phyloP scores from a whole-genome alignment of 1,284 basidiomycete genomes.

The Heterobasidion annosum region DNA sequence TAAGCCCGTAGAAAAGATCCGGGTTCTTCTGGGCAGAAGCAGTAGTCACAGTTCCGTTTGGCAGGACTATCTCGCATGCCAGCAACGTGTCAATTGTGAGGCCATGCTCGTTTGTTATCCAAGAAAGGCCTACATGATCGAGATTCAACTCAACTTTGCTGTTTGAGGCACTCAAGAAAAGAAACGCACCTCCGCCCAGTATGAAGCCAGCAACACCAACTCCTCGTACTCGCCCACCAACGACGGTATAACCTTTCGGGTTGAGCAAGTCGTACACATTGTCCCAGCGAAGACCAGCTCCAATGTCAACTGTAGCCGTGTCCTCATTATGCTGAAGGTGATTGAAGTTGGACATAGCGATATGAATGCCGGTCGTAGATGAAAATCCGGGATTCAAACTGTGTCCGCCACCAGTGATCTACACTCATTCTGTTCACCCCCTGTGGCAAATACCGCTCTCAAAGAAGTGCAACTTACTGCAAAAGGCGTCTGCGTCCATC shows the following conservation, averaged over 20 bases:
- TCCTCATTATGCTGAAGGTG: conserved; percentile 30
- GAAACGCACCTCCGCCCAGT: conserved; percentile 38
- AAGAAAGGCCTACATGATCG: conserved; percentile 37
- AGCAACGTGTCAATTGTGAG: conserved; percentile 40
- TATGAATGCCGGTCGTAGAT: conserved; percentile 46
- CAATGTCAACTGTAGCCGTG: conserved; percentile 32
- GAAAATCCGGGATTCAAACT: conserved; percentile 39
- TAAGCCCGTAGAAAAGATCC: conserved; percentile 37
- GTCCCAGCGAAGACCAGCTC: conserved; percentile 49
- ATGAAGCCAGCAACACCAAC: conserved; percentile 48
- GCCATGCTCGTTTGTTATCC: conserved; percentile 41
- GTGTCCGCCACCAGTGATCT: conserved; percentile 52
- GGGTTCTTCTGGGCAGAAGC: conserved; percentile 26
- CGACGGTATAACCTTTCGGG: conserved; percentile 35
- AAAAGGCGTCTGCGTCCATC: conserved; percentile 24
- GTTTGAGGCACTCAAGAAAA: conserved; percentile 11
- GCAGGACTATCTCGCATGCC: conserved; percentile 38
- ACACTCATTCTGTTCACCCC: background rate
- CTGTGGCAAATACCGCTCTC: background rate
- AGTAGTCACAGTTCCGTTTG: conserved; percentile 30
- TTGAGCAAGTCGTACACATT: conserved; percentile 43
- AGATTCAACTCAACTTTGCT: background rate
- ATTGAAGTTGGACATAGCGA: conserved; percentile 43
- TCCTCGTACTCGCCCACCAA: conserved; percentile 44
- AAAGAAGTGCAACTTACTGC: conserved; percentile 18